Evolutionary conservation across 1,139 yeast species (phyloP), one percentile per base, ranked within the genome.

Genomic region (Casaregolazyma lundiana): DNA sequence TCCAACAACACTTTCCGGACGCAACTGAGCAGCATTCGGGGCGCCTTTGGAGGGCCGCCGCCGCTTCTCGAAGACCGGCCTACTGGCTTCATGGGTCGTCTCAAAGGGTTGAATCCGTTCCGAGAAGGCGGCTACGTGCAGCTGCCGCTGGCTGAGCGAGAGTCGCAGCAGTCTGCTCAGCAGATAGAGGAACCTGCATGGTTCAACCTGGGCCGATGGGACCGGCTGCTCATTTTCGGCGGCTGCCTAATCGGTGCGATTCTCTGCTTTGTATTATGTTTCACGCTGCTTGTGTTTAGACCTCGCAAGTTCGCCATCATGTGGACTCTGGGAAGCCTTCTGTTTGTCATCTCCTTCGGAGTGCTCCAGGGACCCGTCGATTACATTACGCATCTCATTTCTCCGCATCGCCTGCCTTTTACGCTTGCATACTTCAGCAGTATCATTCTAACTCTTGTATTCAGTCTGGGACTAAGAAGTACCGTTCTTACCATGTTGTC

Each of bases 291-390:
- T 53, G 94, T 96, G 3, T 69, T 90, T 46, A 82, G 87, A 58
- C 98, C 98, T 13, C 74, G 96, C 47, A 92, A 92, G 65, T 92
- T 92, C 62, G 97, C 94, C 18, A 59, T 69, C 11, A 53, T 70
- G 56, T 92, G 98, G 98, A 81, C 96, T 1, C 73, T 92, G 66
- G 98, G 97, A 0, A 85, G 96, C 1, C 62, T 92, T 15, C 69
- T 92, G 39, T 92, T 92, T 67, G 87, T 92, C 36, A 67, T 87
- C 6, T 88, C 96, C 19, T 92, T 92, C 66, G 97, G 97, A 1
- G 79, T 88, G 8, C 68, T 92, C 26, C 97, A 90, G 68, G 98
- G 98, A 0, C 97, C 97, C 0, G 73, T 81, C 26, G 83, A 84
- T 38, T 92, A 89, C 61, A 56, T 79, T 44, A 69, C 74, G 46